Percentiles rank a stretch among this genome's conserved stretches.
phyloP scores from a whole-genome alignment of 306 rosid genomes.

The Corylus avellana region DNA sequence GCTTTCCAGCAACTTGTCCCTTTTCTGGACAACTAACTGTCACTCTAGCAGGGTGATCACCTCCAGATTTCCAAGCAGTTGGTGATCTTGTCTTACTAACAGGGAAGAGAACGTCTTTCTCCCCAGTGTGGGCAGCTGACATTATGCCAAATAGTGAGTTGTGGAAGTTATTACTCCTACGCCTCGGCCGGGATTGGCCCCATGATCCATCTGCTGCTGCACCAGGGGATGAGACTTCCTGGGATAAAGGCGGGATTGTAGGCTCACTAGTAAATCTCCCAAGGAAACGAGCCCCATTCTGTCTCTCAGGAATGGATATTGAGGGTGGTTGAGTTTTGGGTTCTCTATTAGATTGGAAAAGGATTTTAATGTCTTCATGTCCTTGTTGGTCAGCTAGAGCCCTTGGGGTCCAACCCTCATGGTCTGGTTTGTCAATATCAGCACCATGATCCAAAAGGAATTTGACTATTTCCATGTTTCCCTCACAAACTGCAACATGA shows the following conservation, averaged over 20 bases:
- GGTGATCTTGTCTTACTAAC: conserved; percentile 13
- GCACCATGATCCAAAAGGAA: conserved; percentile 71
- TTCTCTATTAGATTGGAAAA: conserved; percentile 51
- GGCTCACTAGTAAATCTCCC: conserved; percentile 82
- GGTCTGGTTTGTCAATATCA: conserved; percentile 56
- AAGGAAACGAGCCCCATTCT: conserved; percentile 40
- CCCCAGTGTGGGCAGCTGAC: conserved; percentile 60
- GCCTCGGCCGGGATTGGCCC: conserved; percentile 58
- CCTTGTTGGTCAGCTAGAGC: conserved; percentile 83
- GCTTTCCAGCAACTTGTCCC: conserved; percentile 57
- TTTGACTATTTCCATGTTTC: conserved; percentile 54
- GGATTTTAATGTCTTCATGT: conserved; percentile 60
- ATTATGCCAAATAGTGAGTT: conserved; percentile 84
- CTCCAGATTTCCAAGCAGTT: conserved; percentile 23
- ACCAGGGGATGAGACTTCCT: conserved; percentile 35
- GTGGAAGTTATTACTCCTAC: conserved; percentile 60
- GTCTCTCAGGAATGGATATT: conserved; percentile 38
- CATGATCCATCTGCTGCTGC: conserved; percentile 39
- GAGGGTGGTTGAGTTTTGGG: conserved; percentile 34
- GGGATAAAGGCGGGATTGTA: conserved; percentile 43
- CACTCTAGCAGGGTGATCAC: conserved; percentile 43
- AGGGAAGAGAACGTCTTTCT: conserved; percentile 40
- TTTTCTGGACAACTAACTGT: conserved; percentile 70
- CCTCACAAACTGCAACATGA: conserved; percentile 79
- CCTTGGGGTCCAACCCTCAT: conserved; percentile 75